These are phyloP conservation scores for Mycena maculata DNA, from an alignment of 768 basidiomycete species.

Conservation along the genomic window DNA sequence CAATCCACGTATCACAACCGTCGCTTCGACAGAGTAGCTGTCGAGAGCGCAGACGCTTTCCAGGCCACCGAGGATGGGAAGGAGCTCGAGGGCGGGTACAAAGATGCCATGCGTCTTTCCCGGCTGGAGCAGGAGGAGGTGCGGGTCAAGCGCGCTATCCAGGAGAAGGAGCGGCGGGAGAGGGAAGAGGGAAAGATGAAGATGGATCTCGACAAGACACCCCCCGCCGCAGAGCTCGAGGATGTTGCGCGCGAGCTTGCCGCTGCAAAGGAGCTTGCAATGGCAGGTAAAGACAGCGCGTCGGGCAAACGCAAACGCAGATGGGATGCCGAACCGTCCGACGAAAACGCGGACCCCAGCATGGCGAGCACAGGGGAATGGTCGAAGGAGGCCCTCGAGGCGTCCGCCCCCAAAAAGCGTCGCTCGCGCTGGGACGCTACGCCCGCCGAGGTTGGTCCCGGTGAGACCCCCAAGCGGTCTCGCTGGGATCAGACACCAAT, in stretches of 20 bases:
- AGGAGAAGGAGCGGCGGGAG: conserved; percentile 87
- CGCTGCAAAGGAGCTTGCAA: conserved; percentile 59
- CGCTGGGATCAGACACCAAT: conserved; percentile 97
- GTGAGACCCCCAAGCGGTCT: conserved; percentile 87
- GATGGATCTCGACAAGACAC: conserved; percentile 93
- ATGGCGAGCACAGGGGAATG: conserved; percentile 62
- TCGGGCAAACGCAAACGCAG: conserved; percentile 76
- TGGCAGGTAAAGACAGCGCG: conserved; percentile 51
- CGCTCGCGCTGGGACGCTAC: conserved; percentile 97
- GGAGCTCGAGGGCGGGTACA: conserved; percentile 89
- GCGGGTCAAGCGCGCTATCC: conserved; percentile 84
- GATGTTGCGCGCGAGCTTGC: conserved; percentile 78
- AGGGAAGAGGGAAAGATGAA: conserved; percentile 79
- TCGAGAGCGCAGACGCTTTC: conserved; percentile 86
- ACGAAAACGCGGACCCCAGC: conserved; percentile 76
- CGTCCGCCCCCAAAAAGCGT: conserved; percentile 87
- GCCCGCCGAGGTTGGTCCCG: conserved; percentile 72
- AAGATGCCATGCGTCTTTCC: conserved; percentile 93
- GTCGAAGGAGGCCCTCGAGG: conserved; percentile 80
- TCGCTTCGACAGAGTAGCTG: conserved; percentile 85
- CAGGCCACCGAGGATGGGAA: conserved; percentile 72
- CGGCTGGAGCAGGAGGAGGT: conserved; percentile 94
- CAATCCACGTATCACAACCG: conserved; percentile 96
- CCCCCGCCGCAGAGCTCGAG: conserved; percentile 83
- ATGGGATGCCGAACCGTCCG: conserved; percentile 78